phyloP scores from a whole-genome alignment of 768 basidiomycete genomes.

The Lenzites betulinus region DNA sequence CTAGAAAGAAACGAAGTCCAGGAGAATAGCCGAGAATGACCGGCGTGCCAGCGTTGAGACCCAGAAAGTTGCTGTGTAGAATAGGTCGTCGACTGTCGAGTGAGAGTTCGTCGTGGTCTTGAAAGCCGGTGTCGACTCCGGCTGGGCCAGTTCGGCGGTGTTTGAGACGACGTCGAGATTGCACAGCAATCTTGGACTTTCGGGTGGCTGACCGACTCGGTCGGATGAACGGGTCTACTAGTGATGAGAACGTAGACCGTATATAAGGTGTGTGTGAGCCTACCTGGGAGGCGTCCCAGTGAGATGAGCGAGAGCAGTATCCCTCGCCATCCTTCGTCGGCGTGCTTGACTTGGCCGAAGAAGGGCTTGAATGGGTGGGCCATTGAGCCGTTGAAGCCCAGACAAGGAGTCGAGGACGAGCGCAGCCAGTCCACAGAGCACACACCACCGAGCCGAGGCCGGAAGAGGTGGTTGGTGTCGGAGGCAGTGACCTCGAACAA shows the following conservation, averaged over 20 bases:
- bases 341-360: not conserved
- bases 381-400: constrained; percentile 3
- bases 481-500: not conserved
- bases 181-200: no score
- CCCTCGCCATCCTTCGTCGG: not conserved
- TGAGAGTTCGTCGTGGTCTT: not conserved
- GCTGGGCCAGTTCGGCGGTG: not conserved
- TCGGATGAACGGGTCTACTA: not conserved
- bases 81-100: no score
- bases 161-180: no score
- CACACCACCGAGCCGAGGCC: no score
- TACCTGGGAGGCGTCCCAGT: no score
- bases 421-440: not conserved
- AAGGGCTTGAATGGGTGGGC: not conserved
- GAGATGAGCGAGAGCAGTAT: no score
- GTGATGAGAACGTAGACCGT: not conserved
- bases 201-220: no score
- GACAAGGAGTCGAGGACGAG: not conserved
- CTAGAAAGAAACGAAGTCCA: no score
- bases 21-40: no score
- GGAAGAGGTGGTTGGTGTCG: not conserved
- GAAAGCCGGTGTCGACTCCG: constrained; percentile 5
- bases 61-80: no score
- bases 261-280: no score
- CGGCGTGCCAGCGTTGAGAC: no score